These are phyloP conservation scores for Candida sp. DNA, from an alignment of 1,139 yeast species.

Conservation along the genomic window DNA sequence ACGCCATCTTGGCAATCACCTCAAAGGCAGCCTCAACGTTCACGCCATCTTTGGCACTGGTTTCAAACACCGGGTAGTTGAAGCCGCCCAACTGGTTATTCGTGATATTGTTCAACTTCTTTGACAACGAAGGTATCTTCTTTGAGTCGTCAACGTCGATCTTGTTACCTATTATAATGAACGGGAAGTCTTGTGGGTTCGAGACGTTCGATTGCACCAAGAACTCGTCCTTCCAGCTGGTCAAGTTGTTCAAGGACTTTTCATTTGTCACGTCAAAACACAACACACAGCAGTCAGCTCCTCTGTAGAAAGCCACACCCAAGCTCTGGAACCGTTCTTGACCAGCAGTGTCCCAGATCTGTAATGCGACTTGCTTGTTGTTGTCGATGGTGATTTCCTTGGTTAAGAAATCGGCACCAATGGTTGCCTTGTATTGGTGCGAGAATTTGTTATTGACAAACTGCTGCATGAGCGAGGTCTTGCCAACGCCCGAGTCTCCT, in stretches of 20 bases:
- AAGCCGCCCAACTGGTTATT: slow-evolving; percentile 73
- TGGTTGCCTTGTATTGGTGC: slow-evolving; percentile 96
- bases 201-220: slow-evolving; percentile 90
- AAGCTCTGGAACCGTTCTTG: slow-evolving; percentile 97
- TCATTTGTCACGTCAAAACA: slow-evolving; percentile 95
- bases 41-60: slow-evolving; percentile 93
- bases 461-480: slow-evolving; percentile 95
- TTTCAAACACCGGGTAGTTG: slow-evolving; percentile 91
- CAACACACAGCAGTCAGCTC: slow-evolving; percentile 97
- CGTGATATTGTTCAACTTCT: slow-evolving; percentile 87
- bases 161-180: slow-evolving; percentile 93
- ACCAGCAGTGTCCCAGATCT: slow-evolving; percentile 99
- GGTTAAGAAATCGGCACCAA: slow-evolving; percentile 96
- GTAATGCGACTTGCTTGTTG: slow-evolving; percentile 74
- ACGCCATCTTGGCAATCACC: slow-evolving; percentile 93
- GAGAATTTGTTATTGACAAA: slow-evolving; percentile 95
- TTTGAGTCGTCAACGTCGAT: slow-evolving; percentile 93
- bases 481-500: slow-evolving; percentile 98
- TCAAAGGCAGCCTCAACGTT: slow-evolving; percentile 97
- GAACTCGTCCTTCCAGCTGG: slow-evolving; percentile 96
- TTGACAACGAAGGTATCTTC: slow-evolving; percentile 74
- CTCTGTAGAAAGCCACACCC: slow-evolving; percentile 97
- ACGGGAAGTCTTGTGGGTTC: slow-evolving; percentile 95
- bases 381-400: slow-evolving; percentile 89
- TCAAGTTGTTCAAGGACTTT: slow-evolving; percentile 87